A percentile compares a stretch with the other conserved stretches of the same genome.
phyloP scores from a whole-genome alignment of 2,329 filamentous ascomycete genomes.

The Monosporascus sp. region DNA sequence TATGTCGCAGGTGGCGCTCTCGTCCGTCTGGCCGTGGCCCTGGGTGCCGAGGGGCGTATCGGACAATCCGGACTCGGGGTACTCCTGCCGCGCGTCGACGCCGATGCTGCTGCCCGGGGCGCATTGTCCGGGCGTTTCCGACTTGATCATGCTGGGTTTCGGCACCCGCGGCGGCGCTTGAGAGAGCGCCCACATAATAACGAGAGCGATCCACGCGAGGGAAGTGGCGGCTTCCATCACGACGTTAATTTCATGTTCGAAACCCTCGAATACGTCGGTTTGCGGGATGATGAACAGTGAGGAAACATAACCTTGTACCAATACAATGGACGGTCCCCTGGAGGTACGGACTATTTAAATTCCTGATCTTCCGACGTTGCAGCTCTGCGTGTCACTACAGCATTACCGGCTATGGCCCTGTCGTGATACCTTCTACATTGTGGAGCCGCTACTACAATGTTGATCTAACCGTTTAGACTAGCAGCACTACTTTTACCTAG shows the following conservation, averaged over 20 bases:
- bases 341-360: neutral
- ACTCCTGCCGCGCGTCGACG: conserved; percentile 8
- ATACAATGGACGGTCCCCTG: neutral
- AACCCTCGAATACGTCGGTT: neutral
- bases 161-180: conserved; percentile 9
- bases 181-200: conserved; percentile 1
- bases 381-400: neutral
- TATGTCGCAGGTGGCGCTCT: conserved; percentile 7
- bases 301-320: neutral
- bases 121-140: conserved; percentile 7
- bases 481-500: neutral
- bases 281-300: neutral
- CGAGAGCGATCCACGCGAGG: neutral
- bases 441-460: neutral
- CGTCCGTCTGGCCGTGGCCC: conserved; percentile 11
- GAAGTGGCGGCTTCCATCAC: neutral
- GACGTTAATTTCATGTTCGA: neutral
- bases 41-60: conserved; percentile 5
- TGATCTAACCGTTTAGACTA: neutral
- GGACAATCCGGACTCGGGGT: conserved; percentile 5
- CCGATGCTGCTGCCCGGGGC: conserved; percentile 9
- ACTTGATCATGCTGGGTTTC: conserved; percentile 4
- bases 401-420: neutral
- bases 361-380: neutral
- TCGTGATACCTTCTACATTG: neutral